Evolutionary conservation across 2,329 filamentous ascomycete genomes (phyloP), one percentile per base, ranked within the genome.

Genomic region (Parascedosporium putredinis): DNA sequence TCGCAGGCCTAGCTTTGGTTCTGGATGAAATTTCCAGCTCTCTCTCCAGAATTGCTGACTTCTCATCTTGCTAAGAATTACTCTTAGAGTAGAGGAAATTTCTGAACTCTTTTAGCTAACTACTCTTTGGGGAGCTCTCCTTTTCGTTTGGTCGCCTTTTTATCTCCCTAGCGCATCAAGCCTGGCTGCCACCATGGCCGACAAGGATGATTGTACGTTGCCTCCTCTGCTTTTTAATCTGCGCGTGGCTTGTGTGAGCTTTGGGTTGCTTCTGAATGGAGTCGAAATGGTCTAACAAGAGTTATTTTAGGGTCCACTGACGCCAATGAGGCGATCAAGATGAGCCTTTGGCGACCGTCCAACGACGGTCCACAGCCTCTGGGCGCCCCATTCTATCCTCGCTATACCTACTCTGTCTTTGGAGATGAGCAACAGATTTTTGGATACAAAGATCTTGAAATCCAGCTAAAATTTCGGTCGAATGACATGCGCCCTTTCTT

Each of bases 401-500:
- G 79, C 60, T 94, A 90, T 64, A 96, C 91, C 16, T 95, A 97
- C 65, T 73, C 88, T 1, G 85, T 98, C 55, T 96, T 97, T 58
- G 88, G 88, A 59, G 85, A 97, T n/a, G 84, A 93, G 7, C 89
- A 98, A 66, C 78, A 76, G 25, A 91, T 97, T 55, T 90, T 95
- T 58, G 91, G 91, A 33, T 95, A 96, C 72, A 83, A 88, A 62
- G 81, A 81, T 49, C 75, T 95, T 50, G 80, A 81, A 55, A 83
- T 97, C 61, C 78, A 80, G 54, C 69, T 97, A 50, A 80, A 80
- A 54, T 83, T 73, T 57, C 71, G 80, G 61, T 75, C 77, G 14
- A 76, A 72, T 62, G 86, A 96, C 62, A 81, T 97, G 69, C 81
- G 83, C 56, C 88, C 90, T 0, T 79, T 86, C 57, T 64, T 96